Conservation (phyloP, 805 yeast genomes). For the Lipomyces sp. region DNA sequence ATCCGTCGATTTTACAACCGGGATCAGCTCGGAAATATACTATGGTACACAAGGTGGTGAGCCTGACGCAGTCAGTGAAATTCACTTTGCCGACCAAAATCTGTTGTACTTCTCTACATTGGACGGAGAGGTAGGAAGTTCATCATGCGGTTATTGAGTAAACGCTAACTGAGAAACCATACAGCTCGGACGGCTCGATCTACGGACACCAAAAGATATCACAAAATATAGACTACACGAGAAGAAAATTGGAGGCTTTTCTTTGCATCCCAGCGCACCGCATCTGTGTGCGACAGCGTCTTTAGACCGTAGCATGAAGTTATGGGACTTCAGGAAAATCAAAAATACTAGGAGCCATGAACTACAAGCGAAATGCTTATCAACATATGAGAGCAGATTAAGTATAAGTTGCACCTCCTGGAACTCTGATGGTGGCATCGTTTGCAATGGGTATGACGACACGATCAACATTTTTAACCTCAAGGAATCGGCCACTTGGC, state of each 20-base stretch:
- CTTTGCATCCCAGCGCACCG: conserved; percentile 69
- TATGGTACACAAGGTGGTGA: conserved; percentile 40
- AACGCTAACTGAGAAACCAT: background rate
- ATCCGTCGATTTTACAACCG: conserved; percentile 64
- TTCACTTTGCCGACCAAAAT: conserved; percentile 46
- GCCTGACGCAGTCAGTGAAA: conserved; percentile 45
- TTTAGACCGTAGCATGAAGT: conserved; percentile 76
- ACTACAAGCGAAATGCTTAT: conserved; percentile 54
- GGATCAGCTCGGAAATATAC: conserved; percentile 64
- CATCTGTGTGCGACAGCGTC: conserved; percentile 85
- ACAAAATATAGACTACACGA: conserved; percentile 66
- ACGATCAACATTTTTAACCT: conserved; percentile 74
- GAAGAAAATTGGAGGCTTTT: conserved; percentile 90
- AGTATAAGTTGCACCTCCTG: conserved; percentile 87
- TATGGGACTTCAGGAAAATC: conserved; percentile 82
- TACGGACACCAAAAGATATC: conserved; percentile 52
- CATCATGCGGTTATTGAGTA: background rate
- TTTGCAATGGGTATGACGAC: conserved; percentile 93
- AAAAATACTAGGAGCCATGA: conserved; percentile 24
- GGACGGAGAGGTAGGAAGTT: conserved; percentile 57
- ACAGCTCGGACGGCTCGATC: conserved; percentile 68
- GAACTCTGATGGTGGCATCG: conserved; percentile 68
- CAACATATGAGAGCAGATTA: conserved; percentile 71
- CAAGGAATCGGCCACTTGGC: conserved; percentile 33
- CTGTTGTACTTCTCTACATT: conserved; percentile 75